A percentile compares a stretch with the other conserved stretches of the same genome.
These are phyloP conservation scores for Suillus sp. DNA, from an alignment of 768 basidiomycete species.

Conservation along the genomic window DNA sequence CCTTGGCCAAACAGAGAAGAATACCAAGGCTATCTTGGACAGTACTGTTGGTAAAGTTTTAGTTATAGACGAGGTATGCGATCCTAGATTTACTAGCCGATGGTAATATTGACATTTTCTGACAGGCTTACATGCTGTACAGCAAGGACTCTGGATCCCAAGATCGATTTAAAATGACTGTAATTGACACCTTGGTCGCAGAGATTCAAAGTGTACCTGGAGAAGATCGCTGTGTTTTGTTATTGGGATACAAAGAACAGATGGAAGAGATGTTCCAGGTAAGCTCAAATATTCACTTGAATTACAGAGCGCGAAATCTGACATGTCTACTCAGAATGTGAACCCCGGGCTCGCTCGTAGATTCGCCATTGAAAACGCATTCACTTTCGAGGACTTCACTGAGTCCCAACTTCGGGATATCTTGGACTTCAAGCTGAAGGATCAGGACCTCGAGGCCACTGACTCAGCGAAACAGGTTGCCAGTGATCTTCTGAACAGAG, in stretches of 20 bases:
- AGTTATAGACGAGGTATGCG: conserved; percentile 65
- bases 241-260: conserved; percentile 65
- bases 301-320: not conserved
- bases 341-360: conserved; percentile 69
- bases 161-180: conserved; percentile 64
- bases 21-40: conserved; percentile 64
- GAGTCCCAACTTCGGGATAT: conserved; percentile 53
- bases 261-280: conserved; percentile 80
- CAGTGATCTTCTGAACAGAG: conserved; percentile 42
- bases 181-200: conserved; percentile 75
- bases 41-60: conserved; percentile 65
- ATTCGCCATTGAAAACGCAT: conserved; percentile 69
- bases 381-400: conserved; percentile 67
- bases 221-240: conserved; percentile 68
- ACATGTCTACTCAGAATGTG: conserved; percentile 50
- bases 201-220: conserved; percentile 71
- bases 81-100: not conserved
- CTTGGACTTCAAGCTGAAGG: conserved; percentile 55
- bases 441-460: conserved; percentile 60
- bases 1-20: conserved; percentile 61
- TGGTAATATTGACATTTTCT: not conserved
- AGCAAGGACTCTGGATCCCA: conserved; percentile 35
- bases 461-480: conserved; percentile 58
- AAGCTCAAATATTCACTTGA: conserved; percentile 14
- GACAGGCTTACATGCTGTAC: conserved; percentile 72